Conservation (phyloP, 108 stramenopile species). For the Cyclotella kingstonii region DNA sequence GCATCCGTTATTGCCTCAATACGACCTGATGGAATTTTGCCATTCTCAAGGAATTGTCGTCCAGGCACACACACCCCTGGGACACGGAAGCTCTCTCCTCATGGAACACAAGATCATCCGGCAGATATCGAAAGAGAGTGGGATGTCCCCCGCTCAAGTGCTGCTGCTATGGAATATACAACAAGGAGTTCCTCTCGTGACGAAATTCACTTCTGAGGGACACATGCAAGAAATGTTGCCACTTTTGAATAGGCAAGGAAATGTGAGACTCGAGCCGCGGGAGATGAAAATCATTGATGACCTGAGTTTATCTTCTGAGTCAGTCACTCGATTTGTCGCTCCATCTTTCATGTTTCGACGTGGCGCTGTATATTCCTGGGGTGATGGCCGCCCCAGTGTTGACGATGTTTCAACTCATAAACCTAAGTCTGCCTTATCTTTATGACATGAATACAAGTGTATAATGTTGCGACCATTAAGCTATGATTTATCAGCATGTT, state of each 20-base stretch:
- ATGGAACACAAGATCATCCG: conserved; percentile 23
- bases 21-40: conserved; percentile 68
- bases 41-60: conserved; percentile 49
- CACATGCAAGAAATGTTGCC: conserved; percentile 46
- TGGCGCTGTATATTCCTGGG: conserved; percentile 57
- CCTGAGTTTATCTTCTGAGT: conserved; percentile 9
- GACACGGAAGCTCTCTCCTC: conserved; percentile 40
- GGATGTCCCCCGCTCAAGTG: conserved; percentile 57
- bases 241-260: conserved; percentile 6
- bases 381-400: conserved; percentile 14
- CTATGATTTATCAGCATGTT: too few species aligned
- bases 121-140: conserved; percentile 30
- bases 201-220: conserved; percentile 48
- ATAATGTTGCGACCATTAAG: too few species aligned
- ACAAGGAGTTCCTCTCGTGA: conserved; percentile 59
- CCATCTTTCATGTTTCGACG: conserved; percentile 77
- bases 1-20: conserved; percentile 73
- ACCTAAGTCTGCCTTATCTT: too few species aligned
- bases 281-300: conserved; percentile 64
- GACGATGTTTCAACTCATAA: too few species aligned
- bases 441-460: not conserved
- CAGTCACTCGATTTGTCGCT: conserved; percentile 55
- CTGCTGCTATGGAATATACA: conserved; percentile 72
- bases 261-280: conserved; percentile 27
- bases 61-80: conserved; percentile 66